phyloP scores from a whole-genome alignment of 1,284 basidiomycete genomes.

The Mycosarcoma maydis region DNA sequence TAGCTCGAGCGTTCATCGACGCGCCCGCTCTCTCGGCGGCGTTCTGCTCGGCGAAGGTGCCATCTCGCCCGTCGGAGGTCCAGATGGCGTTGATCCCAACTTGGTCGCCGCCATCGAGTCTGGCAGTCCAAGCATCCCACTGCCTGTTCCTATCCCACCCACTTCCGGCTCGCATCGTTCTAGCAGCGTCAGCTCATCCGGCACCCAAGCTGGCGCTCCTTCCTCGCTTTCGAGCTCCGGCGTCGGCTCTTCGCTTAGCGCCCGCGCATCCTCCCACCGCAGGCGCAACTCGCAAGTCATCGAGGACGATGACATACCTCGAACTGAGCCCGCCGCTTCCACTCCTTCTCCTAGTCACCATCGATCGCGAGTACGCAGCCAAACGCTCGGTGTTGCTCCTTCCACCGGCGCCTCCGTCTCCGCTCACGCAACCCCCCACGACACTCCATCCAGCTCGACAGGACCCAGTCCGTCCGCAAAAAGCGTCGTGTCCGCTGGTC shows the following conservation, averaged over 20 bases:
- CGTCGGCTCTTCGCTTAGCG: slow-evolving; percentile 16
- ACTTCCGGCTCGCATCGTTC: slow-evolving; percentile 31
- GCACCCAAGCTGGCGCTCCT: slow-evolving; percentile 30
- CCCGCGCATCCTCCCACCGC: slow-evolving; percentile 14
- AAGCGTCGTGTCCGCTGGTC: slow-evolving; percentile 8
- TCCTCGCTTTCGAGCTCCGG: slow-evolving; percentile 35
- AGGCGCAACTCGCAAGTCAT: slow-evolving; percentile 30
- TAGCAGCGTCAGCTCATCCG: slow-evolving; percentile 42
- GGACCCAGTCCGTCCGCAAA: slow-evolving; percentile 31
- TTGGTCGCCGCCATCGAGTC: slow-evolving; percentile 63
- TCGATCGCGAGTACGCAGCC: slow-evolving; percentile 53
- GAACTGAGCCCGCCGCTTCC: slow-evolving; percentile 5
- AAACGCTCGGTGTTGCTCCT: slow-evolving; percentile 43
- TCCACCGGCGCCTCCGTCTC: slow-evolving; percentile 6
- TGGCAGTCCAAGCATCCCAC: slow-evolving; percentile 46
- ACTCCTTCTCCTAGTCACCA: slow-evolving; percentile 20
- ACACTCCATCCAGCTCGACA: slow-evolving; percentile 11
- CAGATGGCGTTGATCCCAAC: slow-evolving; percentile 64
- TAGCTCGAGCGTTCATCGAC: slow-evolving; percentile 54
- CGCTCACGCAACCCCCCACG: slow-evolving; percentile 8
- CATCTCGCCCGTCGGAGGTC: slow-evolving; percentile 61
- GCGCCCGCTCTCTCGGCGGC: slow-evolving; percentile 61
- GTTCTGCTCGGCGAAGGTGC: slow-evolving; percentile 47
- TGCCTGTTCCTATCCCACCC: slow-evolving; percentile 36
- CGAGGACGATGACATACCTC: slow-evolving; percentile 23